phyloP scores from a whole-genome alignment of 2,329 filamentous ascomycete genomes.

The Colletotrichum chlorophyti region DNA sequence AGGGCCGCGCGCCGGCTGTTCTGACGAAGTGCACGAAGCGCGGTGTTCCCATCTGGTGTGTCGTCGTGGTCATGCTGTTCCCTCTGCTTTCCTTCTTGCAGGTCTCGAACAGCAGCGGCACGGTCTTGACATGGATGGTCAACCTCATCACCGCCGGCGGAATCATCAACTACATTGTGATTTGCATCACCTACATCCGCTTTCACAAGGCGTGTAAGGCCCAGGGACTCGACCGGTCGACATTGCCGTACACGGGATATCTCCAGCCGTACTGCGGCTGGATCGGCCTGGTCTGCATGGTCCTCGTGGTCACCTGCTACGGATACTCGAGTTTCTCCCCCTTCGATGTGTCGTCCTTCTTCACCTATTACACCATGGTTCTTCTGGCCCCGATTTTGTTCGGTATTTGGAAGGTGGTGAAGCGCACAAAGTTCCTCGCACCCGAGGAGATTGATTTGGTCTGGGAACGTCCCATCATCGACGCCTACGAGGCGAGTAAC shows the following conservation, averaged over 20 bases:
- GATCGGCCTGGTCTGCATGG: slow-evolving; percentile 62
- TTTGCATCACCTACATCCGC: slow-evolving; percentile 62
- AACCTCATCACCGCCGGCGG: slow-evolving; percentile 65
- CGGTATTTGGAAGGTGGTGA: slow-evolving; percentile 63
- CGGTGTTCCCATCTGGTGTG: slow-evolving; percentile 35
- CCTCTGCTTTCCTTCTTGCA: slow-evolving; percentile 19
- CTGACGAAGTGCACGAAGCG: slow-evolving; percentile 37
- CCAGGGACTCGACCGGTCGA: slow-evolving; percentile 61
- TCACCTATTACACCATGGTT: slow-evolving; percentile 68
- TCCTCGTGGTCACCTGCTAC: slow-evolving; percentile 65
- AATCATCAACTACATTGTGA: slow-evolving; percentile 5
- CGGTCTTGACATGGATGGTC: slow-evolving; percentile 70
- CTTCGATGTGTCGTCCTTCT: slow-evolving; percentile 65
- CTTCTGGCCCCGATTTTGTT: slow-evolving; percentile 65
- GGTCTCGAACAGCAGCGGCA: slow-evolving; percentile 56
- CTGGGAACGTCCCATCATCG: slow-evolving; percentile 64
- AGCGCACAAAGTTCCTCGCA: slow-evolving; percentile 62
- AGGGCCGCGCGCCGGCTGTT: slow-evolving; percentile 54
- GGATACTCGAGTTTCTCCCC: slow-evolving; percentile 69
- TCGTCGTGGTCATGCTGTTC: not conserved
- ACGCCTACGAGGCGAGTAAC: slow-evolving; percentile 65
- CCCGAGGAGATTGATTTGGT: slow-evolving; percentile 64
- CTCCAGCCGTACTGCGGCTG: slow-evolving; percentile 69
- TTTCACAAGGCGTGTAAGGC: slow-evolving; percentile 63
- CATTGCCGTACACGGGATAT: slow-evolving; percentile 69